A percentile compares a stretch with the other conserved stretches of the same genome.
These are phyloP conservation scores for Vitis riparia DNA, from an alignment of 164 flowering plant genomes.

Conservation along the genomic window DNA sequence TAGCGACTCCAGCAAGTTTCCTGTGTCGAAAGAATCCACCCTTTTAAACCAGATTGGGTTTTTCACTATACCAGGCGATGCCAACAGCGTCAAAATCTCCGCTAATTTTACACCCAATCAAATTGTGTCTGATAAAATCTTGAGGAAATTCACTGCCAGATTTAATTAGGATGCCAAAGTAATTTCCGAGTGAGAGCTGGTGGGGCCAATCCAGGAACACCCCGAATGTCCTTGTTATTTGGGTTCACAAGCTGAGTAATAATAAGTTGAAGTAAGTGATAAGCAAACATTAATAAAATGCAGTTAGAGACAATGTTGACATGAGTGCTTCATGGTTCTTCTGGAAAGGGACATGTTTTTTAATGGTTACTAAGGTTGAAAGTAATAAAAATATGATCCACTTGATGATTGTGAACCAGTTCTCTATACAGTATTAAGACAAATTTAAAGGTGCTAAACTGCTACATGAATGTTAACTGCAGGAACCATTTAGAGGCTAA, in stretches of 20 bases:
- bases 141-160: not conserved
- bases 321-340: not conserved
- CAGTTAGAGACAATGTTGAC: not conserved
- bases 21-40: not conserved
- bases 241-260: slow-evolving; percentile 75
- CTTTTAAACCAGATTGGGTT: not conserved
- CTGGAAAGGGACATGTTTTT: too few species aligned
- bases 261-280: not conserved
- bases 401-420: too few species aligned
- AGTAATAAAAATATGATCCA: too few species aligned
- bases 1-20: not conserved
- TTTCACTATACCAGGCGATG: not conserved
- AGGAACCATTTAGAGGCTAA: too few species aligned
- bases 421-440: too few species aligned
- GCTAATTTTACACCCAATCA: not conserved
- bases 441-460: too few species aligned
- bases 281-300: not conserved
- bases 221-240: slow-evolving; percentile 77
- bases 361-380: too few species aligned
- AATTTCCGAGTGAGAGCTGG: slow-evolving; percentile 66
- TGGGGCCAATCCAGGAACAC: slow-evolving; percentile 92
- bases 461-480: too few species aligned
- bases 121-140: not conserved
- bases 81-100: slow-evolving; percentile 4
- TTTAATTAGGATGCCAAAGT: slow-evolving; percentile 47